Evolutionary conservation across 2,329 filamentous ascomycete species (phyloP), one percentile per base, ranked within the genome.

Genomic region (Alternaria ethzedia): DNA sequence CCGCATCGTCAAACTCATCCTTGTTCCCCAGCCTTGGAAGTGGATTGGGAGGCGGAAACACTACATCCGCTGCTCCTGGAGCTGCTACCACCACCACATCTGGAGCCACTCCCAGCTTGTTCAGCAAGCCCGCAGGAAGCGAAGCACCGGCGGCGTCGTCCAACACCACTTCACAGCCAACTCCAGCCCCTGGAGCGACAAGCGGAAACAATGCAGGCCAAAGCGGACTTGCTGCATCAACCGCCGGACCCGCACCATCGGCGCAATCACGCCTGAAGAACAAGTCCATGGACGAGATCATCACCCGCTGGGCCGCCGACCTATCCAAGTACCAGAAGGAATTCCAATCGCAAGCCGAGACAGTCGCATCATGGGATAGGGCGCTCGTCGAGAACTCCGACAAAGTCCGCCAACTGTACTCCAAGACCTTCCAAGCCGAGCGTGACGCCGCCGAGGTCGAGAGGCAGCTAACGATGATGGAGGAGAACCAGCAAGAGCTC

Each of bases 201-300:
- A 52, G 63, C 36, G 67, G 60, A 30, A 69, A 63, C 20, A 73
- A 75, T 63, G 71, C 75, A 46, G 50, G 65, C 8, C 74, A 75
- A 57, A 67, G 59, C 23, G 84, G 78, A 26, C 82, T 95, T 52
- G 89, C 88, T 17, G 88, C 90, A 26, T 96, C 94, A 2, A 97
- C 92, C 4, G 85, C 88, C 32, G 94, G 94, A 0, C 93, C 94
- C 2, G 84, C 90, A 3, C 95, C 96, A 15, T 90, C 94, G 61
- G 82, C 85, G 2, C 89, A 96, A 74, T 96, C 95, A 5, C 91
- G 96, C 26, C 85, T 99, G 41, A 97, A 97, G 85, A 97, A 97
- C 81, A 98, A 97, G 83, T 97, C 95, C 0, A 97, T 99, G 92
- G 96, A 99, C 76, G 96, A 99, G 79, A 97, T 99, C 68, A 94